Evolutionary conservation across 2,329 filamentous ascomycete species (phyloP), one percentile per base, ranked within the genome.

Genomic region (Neofusicoccum ribis): DNA sequence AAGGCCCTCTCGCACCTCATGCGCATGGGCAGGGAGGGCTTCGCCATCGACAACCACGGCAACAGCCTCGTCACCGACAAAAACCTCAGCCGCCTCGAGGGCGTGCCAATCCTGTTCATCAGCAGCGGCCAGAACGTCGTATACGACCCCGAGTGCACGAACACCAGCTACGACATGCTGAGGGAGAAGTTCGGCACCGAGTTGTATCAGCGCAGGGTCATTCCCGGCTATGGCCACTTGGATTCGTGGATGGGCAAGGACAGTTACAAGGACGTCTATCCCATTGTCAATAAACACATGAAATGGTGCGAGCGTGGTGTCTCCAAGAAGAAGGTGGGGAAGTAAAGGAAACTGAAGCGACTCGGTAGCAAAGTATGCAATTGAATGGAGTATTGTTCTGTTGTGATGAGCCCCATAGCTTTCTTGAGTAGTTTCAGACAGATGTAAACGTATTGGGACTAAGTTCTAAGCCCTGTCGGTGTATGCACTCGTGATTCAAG

Each of bases 1-100:
- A 81, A 79, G 1, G 76, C 85, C 66, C 79, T 88, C 54, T 73
- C 82, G 39, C 77, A 87, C 65, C 81, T 89, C 11, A 87, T 88
- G 81, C 77, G 77, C 41, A 84, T 85, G 77, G 87, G 87, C 7
- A 2, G 39, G 11, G 20, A 17, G 17, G 23, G 41, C 54, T 2
- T 6, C 14, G 61, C 41, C 23, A 41, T 52, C 3, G 52, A 65
- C 14, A 63, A 59, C 6, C 54, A 23, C 4, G 67, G 41, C 5
- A 41, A 15, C 0, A 63, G 66, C 31, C 31, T 70, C 14, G 65
- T 67, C 0, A 69, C 64, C 1, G n/a, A 59, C 4, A 65, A 52
- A 4, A 66, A 66, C 41, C 37, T 69, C 36, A 20, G 67, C 52
- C 46, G 67, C 6, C 43, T 69, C n/a, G 2, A n/a, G 11, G 66